These are phyloP conservation scores for Hypocrella siamensis DNA, from an alignment of 2,329 filamentous ascomycete species.

Conservation along the genomic window DNA sequence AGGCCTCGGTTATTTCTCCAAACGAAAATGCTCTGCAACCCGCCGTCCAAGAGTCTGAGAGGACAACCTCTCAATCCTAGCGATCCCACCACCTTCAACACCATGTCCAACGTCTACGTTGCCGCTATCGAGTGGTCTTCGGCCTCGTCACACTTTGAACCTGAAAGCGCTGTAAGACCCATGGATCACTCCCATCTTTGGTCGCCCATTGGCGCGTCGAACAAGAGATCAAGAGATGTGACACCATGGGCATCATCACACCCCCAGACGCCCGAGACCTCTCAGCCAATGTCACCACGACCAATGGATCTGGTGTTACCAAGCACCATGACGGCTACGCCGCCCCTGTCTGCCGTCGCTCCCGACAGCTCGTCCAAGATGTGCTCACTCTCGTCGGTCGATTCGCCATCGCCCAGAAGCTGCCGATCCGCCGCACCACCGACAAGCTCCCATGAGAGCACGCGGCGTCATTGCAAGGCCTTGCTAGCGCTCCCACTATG, in stretches of 20 bases:
- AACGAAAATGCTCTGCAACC: slow-evolving; percentile 28
- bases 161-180: slow-evolving; percentile 33
- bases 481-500: neutral
- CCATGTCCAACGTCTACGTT: slow-evolving; percentile 48
- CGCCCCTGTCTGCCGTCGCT: slow-evolving; percentile 38
- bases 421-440: neutral
- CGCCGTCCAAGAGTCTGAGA: slow-evolving; percentile 18
- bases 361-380: slow-evolving; percentile 24
- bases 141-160: slow-evolving; percentile 27
- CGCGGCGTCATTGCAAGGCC: slow-evolving; percentile 4
- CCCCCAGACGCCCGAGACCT: slow-evolving; percentile 38
- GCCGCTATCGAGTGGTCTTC: slow-evolving; percentile 45
- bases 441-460: slow-evolving; percentile 6
- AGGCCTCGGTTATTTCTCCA: slow-evolving; percentile 42
- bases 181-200: slow-evolving; percentile 15
- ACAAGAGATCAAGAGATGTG: slow-evolving; percentile 17
- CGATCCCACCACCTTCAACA: slow-evolving; percentile 50
- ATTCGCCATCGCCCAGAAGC: slow-evolving; percentile 8
- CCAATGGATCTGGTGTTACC: slow-evolving; percentile 31
- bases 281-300: slow-evolving; percentile 31
- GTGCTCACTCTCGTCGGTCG: slow-evolving; percentile 30
- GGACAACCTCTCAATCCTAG: slow-evolving; percentile 30
- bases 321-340: slow-evolving; percentile 43
- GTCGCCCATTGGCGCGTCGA: slow-evolving; percentile 15
- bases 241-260: slow-evolving; percentile 30